A percentile compares a stretch with the other conserved stretches of the same genome.
Evolutionary conservation across 345 rosid genomes (phyloP).

Genomic region (Sisymbrium irio): DNA sequence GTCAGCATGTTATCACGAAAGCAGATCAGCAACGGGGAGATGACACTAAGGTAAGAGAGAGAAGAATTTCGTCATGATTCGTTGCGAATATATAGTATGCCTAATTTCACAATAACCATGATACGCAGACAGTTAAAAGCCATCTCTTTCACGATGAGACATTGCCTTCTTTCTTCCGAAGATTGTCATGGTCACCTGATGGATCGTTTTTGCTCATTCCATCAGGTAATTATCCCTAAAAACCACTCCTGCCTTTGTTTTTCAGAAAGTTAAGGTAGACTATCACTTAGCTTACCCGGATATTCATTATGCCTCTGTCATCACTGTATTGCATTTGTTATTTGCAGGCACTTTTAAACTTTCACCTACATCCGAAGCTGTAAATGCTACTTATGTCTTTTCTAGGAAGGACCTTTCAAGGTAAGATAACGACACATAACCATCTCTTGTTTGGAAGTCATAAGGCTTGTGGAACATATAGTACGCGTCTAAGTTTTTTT

Average conservation of each 20-base stretch:
- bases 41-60: conserved; percentile 62
- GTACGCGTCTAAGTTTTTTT: background rate
- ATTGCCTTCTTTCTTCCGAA: conserved; percentile 87
- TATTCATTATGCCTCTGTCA: background rate
- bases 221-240: conserved; percentile 50
- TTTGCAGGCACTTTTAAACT: conserved; percentile 63
- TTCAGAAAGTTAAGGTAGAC: background rate
- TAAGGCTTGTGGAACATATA: background rate
- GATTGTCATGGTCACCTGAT: conserved; percentile 99
- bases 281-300: background rate
- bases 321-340: conserved; percentile 28
- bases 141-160: conserved; percentile 97
- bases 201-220: conserved; percentile 92
- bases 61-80: conserved; percentile 9
- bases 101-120: conserved; percentile 8
- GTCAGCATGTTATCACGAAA: conserved; percentile 79
- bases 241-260: background rate
- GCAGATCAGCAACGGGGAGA: conserved; percentile 60
- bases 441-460: conserved; percentile 7
- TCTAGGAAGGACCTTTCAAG: conserved; percentile 92
- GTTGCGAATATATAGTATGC: background rate
- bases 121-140: conserved; percentile 54
- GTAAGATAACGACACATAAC: conserved; percentile 35
- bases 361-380: conserved; percentile 55
- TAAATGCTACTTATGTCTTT: conserved; percentile 75